phyloP scores from a whole-genome alignment of 768 basidiomycete species.

The Piloderma croceum region DNA sequence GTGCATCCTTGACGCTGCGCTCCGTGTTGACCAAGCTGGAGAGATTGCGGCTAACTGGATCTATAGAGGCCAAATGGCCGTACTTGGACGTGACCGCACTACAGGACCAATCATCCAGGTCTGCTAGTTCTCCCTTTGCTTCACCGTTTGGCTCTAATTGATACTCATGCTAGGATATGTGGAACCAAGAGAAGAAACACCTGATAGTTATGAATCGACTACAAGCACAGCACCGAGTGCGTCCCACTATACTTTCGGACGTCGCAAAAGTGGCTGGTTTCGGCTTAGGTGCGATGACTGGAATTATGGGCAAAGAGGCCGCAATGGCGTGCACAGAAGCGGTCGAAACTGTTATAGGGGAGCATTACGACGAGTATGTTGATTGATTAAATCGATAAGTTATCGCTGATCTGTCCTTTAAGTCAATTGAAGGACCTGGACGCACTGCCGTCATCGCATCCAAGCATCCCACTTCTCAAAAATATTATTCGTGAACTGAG shows the following conservation, averaged over 20 bases:
- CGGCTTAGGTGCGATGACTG: conserved; percentile 79
- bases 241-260: conserved; percentile 80
- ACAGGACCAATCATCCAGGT: conserved; percentile 72
- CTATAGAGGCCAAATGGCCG: conserved; percentile 79
- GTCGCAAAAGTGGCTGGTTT: conserved; percentile 85
- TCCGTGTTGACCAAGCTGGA: conserved; percentile 93
- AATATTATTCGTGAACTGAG: conserved; percentile 77
- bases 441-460: conserved; percentile 57
- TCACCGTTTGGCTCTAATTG: conserved; percentile 4
- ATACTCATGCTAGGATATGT: conserved; percentile 73
- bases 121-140: conserved; percentile 17
- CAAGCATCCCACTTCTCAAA: conserved; percentile 70
- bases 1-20: conserved; percentile 51
- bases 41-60: conserved; percentile 97
- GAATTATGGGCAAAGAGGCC: conserved; percentile 84
- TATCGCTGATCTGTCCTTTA: conserved; percentile 9
- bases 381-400: conserved; percentile 2
- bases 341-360: conserved; percentile 95
- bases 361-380: conserved; percentile 95
- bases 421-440: conserved; percentile 82
- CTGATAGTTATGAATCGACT: conserved; percentile 80
- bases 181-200: conserved; percentile 94
- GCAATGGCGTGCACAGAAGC: conserved; percentile 99
- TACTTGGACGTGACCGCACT: conserved; percentile 55
- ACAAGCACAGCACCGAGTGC: conserved; percentile 73